A percentile compares a stretch with the other conserved stretches of the same genome.
Evolutionary conservation across 2,329 filamentous ascomycete species (phyloP).

Genomic region (Thelonectria rubi): DNA sequence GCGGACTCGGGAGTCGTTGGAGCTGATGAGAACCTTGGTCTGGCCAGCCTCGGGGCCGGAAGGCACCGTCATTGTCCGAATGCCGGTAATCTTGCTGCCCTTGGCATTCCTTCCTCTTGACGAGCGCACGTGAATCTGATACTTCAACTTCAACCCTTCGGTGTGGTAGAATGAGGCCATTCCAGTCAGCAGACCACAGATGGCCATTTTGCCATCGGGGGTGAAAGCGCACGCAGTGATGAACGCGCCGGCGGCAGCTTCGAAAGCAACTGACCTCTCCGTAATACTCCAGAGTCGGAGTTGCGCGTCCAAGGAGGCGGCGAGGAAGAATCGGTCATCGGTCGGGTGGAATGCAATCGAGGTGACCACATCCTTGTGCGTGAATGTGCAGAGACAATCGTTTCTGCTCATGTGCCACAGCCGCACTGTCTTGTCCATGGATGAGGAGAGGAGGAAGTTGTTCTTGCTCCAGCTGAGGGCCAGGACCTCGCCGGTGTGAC

Average conservation of each 20-base stretch:
- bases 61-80: constrained; percentile 75
- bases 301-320: constrained; percentile 89
- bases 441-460: constrained; percentile 93
- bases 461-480: constrained; percentile 99
- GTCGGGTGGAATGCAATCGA: constrained; percentile 93
- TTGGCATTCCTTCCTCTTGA: constrained; percentile 93
- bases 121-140: constrained; percentile 92
- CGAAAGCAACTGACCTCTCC: constrained; percentile 90
- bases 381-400: constrained; percentile 92
- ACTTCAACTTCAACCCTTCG: constrained; percentile 83
- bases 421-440: constrained; percentile 97
- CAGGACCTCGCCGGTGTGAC: constrained; percentile 85
- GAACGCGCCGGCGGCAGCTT: constrained; percentile 80
- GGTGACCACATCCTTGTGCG: constrained; percentile 94
- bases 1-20: constrained; percentile 91
- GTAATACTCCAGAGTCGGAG: constrained; percentile 96
- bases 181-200: constrained; percentile 87
- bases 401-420: constrained; percentile 88
- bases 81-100: constrained; percentile 96
- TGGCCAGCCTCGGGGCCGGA: constrained; percentile 62
- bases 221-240: constrained; percentile 95
- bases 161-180: constrained; percentile 93
- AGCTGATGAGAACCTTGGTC: constrained; percentile 87
- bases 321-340: constrained; percentile 96
- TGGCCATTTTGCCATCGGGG: constrained; percentile 87